Evolutionary conservation across 2,329 filamentous ascomycete genomes (phyloP).

Genomic region (Fusarium nanum): DNA sequence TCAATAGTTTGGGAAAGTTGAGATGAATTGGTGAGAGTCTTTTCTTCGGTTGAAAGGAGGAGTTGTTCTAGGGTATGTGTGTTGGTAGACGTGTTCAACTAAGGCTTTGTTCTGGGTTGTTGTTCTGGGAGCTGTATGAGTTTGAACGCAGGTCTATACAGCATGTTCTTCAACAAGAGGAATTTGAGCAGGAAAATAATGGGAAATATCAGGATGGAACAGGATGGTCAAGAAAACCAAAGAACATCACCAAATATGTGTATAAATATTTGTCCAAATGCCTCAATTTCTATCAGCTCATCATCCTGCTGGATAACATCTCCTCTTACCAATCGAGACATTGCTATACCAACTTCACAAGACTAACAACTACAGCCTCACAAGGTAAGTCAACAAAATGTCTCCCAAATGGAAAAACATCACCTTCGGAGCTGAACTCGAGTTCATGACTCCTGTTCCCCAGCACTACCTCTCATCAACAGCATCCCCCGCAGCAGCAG

Average conservation of each 20-base stretch:
- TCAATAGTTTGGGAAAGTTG: too few relatives aligned
- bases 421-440: conserved; percentile 43
- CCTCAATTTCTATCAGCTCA: background rate
- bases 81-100: background rate
- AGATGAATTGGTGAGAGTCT: too few relatives aligned
- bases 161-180: background rate
- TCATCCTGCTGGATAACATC: background rate
- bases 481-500: background rate
- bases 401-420: background rate
- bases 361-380: background rate
- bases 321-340: background rate
- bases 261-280: background rate
- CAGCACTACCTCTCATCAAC: background rate
- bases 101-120: background rate
- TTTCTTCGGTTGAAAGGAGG: background rate
- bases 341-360: background rate
- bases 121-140: background rate
- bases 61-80: conserved; percentile 1
- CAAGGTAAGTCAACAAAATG: background rate
- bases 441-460: conserved; percentile 32
- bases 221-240: background rate
- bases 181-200: background rate
- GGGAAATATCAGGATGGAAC: too few relatives aligned
- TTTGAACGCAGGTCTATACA: background rate
- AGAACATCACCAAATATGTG: background rate